A percentile compares a stretch with the other conserved stretches of the same genome.
These are phyloP conservation scores for Apiospora kogelbergensis DNA, from an alignment of 2,329 filamentous ascomycete genomes.

Conservation along the genomic window DNA sequence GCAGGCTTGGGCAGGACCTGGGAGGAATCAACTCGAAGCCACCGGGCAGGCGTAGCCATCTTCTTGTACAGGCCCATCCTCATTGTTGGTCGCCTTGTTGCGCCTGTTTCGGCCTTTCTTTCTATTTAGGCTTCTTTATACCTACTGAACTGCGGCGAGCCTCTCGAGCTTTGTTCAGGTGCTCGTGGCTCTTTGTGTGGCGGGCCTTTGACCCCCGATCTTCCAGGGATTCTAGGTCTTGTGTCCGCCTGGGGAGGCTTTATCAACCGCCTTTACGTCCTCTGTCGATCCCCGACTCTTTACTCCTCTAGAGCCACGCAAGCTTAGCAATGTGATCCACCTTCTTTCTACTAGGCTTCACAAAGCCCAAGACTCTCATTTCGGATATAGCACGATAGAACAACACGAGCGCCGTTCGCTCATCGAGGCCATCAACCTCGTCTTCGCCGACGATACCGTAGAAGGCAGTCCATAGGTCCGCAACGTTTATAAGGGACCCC, in stretches of 20 bases:
- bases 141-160: neutral
- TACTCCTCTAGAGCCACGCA: constrained; percentile 32
- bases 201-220: neutral
- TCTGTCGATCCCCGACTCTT: neutral
- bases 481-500: constrained; percentile 73
- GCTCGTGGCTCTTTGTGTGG: neutral
- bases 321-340: constrained; percentile 88
- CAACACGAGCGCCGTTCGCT: constrained; percentile 63
- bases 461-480: constrained; percentile 79
- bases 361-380: constrained; percentile 78
- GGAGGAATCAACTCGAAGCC: neutral
- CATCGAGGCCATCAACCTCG: constrained; percentile 44
- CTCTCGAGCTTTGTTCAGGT: neutral
- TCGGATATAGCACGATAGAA: constrained; percentile 89
- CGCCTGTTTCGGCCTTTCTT: neutral
- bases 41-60: neutral
- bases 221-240: neutral
- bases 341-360: constrained; percentile 89
- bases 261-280: neutral
- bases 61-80: neutral
- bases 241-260: neutral
- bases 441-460: constrained; percentile 56
- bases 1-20: constrained; percentile 3
- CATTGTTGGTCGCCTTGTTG: neutral
- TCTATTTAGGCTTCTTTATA: neutral